Base-by-base conservation (phyloP, 345 rosid species). In the Hibiscus tridactylites region DNA sequence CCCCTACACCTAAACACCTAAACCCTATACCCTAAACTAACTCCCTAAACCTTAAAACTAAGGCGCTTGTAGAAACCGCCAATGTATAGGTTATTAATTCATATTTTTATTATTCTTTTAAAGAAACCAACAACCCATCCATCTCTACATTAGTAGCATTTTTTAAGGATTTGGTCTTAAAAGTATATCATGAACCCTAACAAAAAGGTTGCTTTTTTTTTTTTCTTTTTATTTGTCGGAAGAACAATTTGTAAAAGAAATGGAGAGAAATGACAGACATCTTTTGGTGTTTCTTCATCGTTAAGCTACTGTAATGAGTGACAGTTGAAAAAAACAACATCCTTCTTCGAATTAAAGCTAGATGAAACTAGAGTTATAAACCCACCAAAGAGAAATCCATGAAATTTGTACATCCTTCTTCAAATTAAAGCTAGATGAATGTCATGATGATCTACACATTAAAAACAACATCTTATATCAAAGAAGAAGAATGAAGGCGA, bases 401-500 rank as follows among this genome's bases (percentile, higher is more conserved):
- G 76, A 76, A 77, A 84, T 79, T 78, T 84, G 80, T 83, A 81
- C 88, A 84, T 77, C 61, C 61, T 56, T 56, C 61, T 56, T 56
- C 29, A 56, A 56, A 21, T 56, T 21, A 56, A 56, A 56, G 3
- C 61, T 29, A 56, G 28, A 9, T 56, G 29, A 56, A 56, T 56
- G 29, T 12, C 29, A 56, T 56, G 61, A 72, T 54, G 54, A 72
- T 46, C 63, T 76, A 26, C 70, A 76, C 11, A 42, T 42, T 42
- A 42, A 42, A 42, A 65, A 73, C 37, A 76, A 24, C 83, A 75
- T 75, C 67, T 65, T n/a, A n/a, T 54, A 65, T 75, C 53, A 24
- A 33, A 63, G 60, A 72, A 72, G 75, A 77, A 77, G 79, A 81
- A 74, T 57, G 74, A 69, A 70, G 73, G 53, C 26, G 71, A 52